These are phyloP conservation scores for Cyclotella choctawhatcheeana DNA, from an alignment of 108 stramenopile genomes.

Conservation along the genomic window DNA sequence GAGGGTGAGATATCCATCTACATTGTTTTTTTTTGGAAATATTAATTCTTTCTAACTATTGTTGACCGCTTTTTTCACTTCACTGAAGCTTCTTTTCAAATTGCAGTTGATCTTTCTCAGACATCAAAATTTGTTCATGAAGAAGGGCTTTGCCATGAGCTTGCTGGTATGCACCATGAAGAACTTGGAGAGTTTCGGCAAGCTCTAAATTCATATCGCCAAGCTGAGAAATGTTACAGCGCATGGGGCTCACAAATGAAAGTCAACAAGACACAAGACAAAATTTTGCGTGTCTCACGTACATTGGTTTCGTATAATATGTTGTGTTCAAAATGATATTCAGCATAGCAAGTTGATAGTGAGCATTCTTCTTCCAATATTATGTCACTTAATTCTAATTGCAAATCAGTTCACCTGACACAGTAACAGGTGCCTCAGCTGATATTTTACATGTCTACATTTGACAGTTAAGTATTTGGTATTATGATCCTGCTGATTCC, in stretches of 20 bases:
- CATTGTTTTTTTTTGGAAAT: neutral
- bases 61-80: no score
- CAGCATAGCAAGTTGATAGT: no score
- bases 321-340: no score
- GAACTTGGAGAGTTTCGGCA: neutral
- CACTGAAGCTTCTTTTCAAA: neutral
- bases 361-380: no score
- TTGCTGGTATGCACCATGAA: constrained; percentile 5
- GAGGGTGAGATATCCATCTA: neutral
- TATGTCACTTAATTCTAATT: no score
- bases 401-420: no score
- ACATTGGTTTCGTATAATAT: no score
- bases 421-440: no score
- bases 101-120: constrained; percentile 17
- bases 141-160: constrained; percentile 32
- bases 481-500: no score
- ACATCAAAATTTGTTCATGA: constrained; percentile 27
- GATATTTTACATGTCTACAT: no score
- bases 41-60: neutral
- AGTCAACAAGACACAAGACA: neutral
- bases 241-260: neutral
- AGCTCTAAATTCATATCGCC: neutral
- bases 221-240: neutral
- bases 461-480: no score
- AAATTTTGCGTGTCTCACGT: no score